These are phyloP conservation scores for Phylloboletellus chloephorus DNA, from an alignment of 1,284 basidiomycete species.

Conservation along the genomic window DNA sequence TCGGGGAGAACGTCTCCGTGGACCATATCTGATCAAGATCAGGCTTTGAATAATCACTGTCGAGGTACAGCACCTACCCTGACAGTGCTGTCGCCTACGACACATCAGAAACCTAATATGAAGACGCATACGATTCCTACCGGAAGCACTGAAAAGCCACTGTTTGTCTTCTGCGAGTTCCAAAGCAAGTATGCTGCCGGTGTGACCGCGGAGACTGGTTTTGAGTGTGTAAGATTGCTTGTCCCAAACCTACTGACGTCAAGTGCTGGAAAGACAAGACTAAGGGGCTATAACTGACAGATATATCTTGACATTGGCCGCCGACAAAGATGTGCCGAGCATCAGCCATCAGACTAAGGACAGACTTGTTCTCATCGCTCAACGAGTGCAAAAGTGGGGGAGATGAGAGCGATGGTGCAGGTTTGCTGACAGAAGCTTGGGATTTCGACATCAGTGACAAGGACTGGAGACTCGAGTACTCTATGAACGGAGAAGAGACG, in stretches of 20 bases:
- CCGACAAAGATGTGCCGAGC: conserved; percentile 77
- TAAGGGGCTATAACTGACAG: conserved; percentile 12
- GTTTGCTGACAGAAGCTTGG: conserved; percentile 55
- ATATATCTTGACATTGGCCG: conserved; percentile 72
- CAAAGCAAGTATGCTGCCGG: conserved; percentile 79
- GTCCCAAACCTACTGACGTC: conserved; percentile 69
- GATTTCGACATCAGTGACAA: conserved; percentile 16
- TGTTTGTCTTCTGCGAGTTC: conserved; percentile 69
- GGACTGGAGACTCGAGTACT: not conserved
- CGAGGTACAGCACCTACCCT: conserved; percentile 44
- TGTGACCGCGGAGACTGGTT: conserved; percentile 78
- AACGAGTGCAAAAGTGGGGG: conserved; percentile 63
- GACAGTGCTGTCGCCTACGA: conserved; percentile 76
- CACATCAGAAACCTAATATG: conserved; percentile 7
- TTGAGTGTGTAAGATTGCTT: conserved; percentile 64
- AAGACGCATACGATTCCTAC: conserved; percentile 35
- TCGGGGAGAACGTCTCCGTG: conserved; percentile 59
- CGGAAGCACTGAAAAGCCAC: conserved; percentile 85
- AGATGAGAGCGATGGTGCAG: conserved; percentile 36
- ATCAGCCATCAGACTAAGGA: conserved; percentile 73
- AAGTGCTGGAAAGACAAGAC: conserved; percentile 2
- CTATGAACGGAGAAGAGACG: conserved; percentile 10
- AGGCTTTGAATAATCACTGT: conserved; percentile 1
- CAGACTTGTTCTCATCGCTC: conserved; percentile 62
- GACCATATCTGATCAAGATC: conserved; percentile 70